Base-by-base conservation (phyloP, 2,329 filamentous ascomycete genomes). In the Ophiostoma sp. region DNA sequence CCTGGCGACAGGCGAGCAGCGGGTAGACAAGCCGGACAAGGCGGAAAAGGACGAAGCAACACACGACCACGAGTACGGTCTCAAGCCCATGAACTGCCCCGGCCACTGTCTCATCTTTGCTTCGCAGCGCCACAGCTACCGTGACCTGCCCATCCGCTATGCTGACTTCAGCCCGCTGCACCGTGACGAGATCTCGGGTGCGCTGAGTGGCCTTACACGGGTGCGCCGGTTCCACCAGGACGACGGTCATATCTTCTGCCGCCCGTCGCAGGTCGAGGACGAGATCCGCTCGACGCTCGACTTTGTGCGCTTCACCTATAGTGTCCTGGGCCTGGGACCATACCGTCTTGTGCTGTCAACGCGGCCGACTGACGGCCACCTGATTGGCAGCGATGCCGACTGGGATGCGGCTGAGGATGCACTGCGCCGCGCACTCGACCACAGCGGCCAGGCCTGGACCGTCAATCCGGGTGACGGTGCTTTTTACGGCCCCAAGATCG, bases 81-180 rank as follows among this genome's bases (percentile, higher is more conserved):
- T 96, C 73, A 96, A 96, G 78, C 92, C 92, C 14, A 96, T 96
- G 95, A 98, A 98, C 81, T 99, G 95, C 80, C 95, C 95, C 4
- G 93, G 93, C 41, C 94, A 98, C 79, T 96, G 91, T 79, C 81
- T 95, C 72, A 89, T 97, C 75, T 97, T 97, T 78, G 87, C 85
- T 65, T 89, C 94, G 78, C 86, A 90, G 67, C 90, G 92, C 75
- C 86, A 92, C 74, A 95, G 90, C 78, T 97, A 98, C 79, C 85
- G 90, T 75, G 93, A 98, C 74, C 82, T 99, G 69, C 95, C 95
- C 41, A 89, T 96, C 80, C 86, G 95, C 75, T 90, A 97, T 80
- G 94, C 95, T 66, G 95, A 99, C 77, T 98, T 98, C 78, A 94
- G 94, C 78, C 91, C 96, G 40, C 83, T 99, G 66, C 95, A 99